Conservation (phyloP, 2,329 filamentous ascomycete species). For the Ceratocystis smalleyi region DNA sequence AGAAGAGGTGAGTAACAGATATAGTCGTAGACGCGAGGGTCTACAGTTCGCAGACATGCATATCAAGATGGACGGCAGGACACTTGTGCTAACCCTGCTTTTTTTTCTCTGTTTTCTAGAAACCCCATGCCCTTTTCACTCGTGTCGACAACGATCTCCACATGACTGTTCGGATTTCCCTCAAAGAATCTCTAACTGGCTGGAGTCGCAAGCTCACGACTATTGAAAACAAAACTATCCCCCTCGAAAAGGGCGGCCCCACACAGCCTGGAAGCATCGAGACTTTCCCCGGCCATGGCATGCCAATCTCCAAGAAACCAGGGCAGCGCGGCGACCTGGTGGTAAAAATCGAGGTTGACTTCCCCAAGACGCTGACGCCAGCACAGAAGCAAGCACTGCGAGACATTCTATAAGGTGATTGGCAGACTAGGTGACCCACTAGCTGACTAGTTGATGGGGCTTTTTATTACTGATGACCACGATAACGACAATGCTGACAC, state of each 20-base stretch:
- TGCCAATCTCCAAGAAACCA: slow-evolving; percentile 88
- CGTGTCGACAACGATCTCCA: slow-evolving; percentile 81
- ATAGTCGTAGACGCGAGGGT: neutral
- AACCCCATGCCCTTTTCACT: slow-evolving; percentile 68
- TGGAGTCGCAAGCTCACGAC: slow-evolving; percentile 87
- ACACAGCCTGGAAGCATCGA: slow-evolving; percentile 75
- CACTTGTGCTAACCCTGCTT: slow-evolving; percentile 26
- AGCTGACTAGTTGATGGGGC: neutral
- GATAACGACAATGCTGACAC: neutral
- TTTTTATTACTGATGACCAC: neutral
- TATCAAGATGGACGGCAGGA: no score
- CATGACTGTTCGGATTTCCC: slow-evolving; percentile 60
- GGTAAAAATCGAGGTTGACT: slow-evolving; percentile 82
- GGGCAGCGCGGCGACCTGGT: slow-evolving; percentile 73
- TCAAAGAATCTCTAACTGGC: slow-evolving; percentile 89
- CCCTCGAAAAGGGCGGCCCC: slow-evolving; percentile 63
- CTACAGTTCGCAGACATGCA: neutral
- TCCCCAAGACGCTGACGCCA: slow-evolving; percentile 61
- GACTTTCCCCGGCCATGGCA: slow-evolving; percentile 69
- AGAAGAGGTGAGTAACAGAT: slow-evolving; percentile 56
- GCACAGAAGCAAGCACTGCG: slow-evolving; percentile 67
- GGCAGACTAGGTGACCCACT: neutral
- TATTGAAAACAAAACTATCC: slow-evolving; percentile 79
- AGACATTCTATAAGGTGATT: slow-evolving; percentile 50
- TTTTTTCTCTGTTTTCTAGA: slow-evolving; percentile 37